These are phyloP conservation scores for Cutaneotrichosporon dermatis DNA, from an alignment of 1,284 basidiomycete species.

Conservation along the genomic window DNA sequence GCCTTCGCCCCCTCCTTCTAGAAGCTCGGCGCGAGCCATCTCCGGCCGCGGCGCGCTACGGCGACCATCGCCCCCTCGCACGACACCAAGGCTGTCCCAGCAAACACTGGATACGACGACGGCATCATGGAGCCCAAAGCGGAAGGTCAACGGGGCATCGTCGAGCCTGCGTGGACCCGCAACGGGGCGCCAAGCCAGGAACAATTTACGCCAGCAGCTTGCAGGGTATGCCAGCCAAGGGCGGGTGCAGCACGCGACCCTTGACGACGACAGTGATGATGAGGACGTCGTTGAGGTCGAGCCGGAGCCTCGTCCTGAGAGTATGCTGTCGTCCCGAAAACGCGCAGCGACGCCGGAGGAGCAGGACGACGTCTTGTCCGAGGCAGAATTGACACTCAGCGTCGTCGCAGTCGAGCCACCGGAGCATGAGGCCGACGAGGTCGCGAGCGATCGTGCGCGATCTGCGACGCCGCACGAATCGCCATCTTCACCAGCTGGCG, in stretches of 20 bases:
- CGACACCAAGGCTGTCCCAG: constrained; percentile 1
- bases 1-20: background rate
- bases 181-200: constrained; percentile 31
- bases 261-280: background rate
- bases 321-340: background rate
- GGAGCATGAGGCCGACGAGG: background rate
- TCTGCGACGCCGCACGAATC: no score
- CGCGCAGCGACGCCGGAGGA: background rate
- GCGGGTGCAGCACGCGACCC: no score
- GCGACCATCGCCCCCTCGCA: background rate
- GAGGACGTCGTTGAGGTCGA: constrained; percentile 29
- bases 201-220: constrained; percentile 53
- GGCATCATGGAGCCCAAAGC: constrained; percentile 26
- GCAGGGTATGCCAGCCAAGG: constrained; percentile 54
- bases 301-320: background rate
- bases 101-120: constrained; percentile 25
- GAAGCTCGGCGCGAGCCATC: background rate
- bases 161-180: constrained; percentile 7
- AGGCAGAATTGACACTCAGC: background rate
- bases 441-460: no score
- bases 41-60: background rate
- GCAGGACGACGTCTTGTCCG: background rate
- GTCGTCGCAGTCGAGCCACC: background rate
- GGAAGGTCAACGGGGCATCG: constrained; percentile 14
- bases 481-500: no score